Conservation (phyloP, 83 land plant genomes). For the Picea abies region DNA sequence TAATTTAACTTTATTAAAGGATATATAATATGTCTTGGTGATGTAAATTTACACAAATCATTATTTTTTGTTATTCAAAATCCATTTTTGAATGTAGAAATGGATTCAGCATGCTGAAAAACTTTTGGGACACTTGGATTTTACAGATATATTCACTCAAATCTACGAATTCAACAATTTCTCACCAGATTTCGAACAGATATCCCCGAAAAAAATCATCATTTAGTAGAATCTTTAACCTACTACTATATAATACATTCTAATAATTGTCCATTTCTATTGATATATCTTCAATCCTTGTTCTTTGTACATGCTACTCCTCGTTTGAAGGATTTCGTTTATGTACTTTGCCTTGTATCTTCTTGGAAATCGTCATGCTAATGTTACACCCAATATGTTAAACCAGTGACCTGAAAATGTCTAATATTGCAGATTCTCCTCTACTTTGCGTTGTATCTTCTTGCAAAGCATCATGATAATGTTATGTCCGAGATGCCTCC, state of each 20-base stretch:
- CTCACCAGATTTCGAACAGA: too few relatives aligned
- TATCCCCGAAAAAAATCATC: too few relatives aligned
- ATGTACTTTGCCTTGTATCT: neutral
- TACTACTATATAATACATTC: neutral
- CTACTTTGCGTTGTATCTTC: neutral
- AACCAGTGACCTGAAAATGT: neutral
- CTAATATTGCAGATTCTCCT: neutral
- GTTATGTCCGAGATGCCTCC: neutral
- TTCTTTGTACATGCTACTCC: neutral
- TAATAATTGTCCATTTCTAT: neutral
- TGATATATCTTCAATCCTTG: neutral
- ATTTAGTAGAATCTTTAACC: too few relatives aligned
- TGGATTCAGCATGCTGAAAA: too few relatives aligned
- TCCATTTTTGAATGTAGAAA: too few relatives aligned
- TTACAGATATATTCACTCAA: too few relatives aligned
- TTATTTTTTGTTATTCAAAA: too few relatives aligned
- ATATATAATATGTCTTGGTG: too few relatives aligned
- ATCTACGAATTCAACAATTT: too few relatives aligned
- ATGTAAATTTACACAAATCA: too few relatives aligned
- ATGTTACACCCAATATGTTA: neutral
- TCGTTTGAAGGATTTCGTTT: neutral
- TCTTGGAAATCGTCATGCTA: neutral
- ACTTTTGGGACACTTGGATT: too few relatives aligned
- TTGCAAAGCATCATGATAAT: neutral
- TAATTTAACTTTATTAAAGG: neutral